Evolutionary conservation across 768 basidiomycete genomes (phyloP).

Genomic region (Collybiopsis confluens): DNA sequence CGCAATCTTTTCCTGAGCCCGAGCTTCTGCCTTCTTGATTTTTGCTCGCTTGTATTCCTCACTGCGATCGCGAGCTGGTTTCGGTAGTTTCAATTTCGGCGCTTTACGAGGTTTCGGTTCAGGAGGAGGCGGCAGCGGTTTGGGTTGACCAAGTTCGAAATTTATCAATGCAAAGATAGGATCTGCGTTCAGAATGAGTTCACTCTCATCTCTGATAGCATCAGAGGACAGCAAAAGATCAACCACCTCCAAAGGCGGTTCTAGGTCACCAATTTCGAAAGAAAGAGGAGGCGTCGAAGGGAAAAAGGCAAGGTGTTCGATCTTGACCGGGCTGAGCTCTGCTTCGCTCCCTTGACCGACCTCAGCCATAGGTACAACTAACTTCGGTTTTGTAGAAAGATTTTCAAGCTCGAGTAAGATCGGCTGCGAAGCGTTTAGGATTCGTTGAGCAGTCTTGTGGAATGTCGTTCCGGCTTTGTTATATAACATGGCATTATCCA

Average conservation of each 20-base stretch:
- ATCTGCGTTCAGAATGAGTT: slow-evolving; percentile 49
- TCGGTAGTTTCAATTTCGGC: neutral
- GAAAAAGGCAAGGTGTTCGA: neutral
- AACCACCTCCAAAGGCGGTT: slow-evolving; percentile 58
- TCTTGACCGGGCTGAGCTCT: neutral
- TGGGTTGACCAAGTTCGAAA: slow-evolving; percentile 60
- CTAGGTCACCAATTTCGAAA: slow-evolving; percentile 62
- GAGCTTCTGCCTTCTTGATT: neutral
- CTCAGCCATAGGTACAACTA: neutral
- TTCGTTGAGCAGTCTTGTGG: slow-evolving; percentile 64
- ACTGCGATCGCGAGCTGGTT: neutral
- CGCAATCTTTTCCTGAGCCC: neutral
- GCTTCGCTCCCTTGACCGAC: neutral
- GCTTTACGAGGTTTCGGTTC: slow-evolving; percentile 26
- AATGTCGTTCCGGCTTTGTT: slow-evolving; percentile 72
- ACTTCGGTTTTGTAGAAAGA: neutral
- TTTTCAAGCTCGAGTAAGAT: slow-evolving; percentile 37
- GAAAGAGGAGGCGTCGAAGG: slow-evolving; percentile 3
- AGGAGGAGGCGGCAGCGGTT: slow-evolving; percentile 57
- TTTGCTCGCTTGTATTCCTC: slow-evolving; percentile 2
- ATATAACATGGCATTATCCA: slow-evolving; percentile 83
- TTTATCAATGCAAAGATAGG: slow-evolving; percentile 66
- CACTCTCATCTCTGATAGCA: slow-evolving; percentile 46
- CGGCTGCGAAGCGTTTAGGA: slow-evolving; percentile 39
- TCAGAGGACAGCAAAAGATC: slow-evolving; percentile 52